Evolutionary conservation across 2,329 filamentous ascomycete species (phyloP).

Genomic region (Colletotrichum camelliae): DNA sequence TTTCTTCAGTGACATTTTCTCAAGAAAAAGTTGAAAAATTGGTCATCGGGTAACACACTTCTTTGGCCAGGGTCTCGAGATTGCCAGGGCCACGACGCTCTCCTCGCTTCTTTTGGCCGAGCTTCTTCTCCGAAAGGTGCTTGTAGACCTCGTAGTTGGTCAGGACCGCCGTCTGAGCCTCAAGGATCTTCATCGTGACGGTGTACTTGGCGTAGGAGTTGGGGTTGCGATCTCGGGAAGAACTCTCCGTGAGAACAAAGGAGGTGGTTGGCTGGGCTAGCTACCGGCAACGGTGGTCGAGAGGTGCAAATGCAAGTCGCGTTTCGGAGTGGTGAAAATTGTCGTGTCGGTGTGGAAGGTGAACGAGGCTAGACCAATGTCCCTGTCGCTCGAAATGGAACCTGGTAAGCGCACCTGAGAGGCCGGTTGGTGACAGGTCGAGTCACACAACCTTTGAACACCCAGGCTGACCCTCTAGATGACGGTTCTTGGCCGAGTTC

Average conservation of each 20-base stretch:
- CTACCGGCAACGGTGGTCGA: background rate
- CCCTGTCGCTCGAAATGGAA: conserved; percentile 4
- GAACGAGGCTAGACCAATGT: background rate
- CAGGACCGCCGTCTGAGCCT: conserved; percentile 71
- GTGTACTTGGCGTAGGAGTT: background rate
- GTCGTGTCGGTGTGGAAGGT: conserved; percentile 17
- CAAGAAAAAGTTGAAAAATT: background rate
- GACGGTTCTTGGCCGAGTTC: background rate
- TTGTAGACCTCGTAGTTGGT: conserved; percentile 77
- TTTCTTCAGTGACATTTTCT: background rate
- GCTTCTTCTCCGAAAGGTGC: conserved; percentile 64
- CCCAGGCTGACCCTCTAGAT: background rate
- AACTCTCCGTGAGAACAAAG: background rate
- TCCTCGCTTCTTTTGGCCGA: conserved; percentile 41
- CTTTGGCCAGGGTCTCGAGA: conserved; percentile 65
- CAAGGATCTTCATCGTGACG: conserved; percentile 69
- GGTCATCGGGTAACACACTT: conserved; percentile 51
- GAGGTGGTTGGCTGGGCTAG: background rate
- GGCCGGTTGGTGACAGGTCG: conserved; percentile 1
- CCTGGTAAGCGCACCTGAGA: background rate
- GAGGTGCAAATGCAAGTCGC: conserved; percentile 3
- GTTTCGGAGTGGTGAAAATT: background rate
- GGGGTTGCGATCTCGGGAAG: background rate
- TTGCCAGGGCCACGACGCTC: conserved; percentile 58
- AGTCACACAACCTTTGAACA: conserved; percentile 8